These are phyloP conservation scores for Apiotrichum laibachii DNA, from an alignment of 1,284 basidiomycete species.

Conservation along the genomic window DNA sequence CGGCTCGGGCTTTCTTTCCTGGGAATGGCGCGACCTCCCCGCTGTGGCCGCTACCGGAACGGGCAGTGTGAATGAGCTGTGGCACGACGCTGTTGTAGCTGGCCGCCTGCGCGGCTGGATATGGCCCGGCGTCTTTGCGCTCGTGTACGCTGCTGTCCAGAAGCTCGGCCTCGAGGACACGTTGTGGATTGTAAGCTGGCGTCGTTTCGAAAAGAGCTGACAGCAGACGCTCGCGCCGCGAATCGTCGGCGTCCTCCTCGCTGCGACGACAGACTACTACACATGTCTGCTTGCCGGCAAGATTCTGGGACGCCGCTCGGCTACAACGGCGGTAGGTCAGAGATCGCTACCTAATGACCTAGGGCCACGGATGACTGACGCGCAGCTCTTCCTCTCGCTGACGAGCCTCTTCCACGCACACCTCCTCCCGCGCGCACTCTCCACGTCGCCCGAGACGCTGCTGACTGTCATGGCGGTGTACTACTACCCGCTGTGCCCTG, in stretches of 20 bases:
- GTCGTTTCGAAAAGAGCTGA: slow-evolving; percentile 8
- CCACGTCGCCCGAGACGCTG: slow-evolving; percentile 89
- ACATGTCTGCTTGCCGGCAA: slow-evolving; percentile 63
- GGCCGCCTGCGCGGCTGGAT: slow-evolving; percentile 29
- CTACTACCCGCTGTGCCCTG: slow-evolving; percentile 61
- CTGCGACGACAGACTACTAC: slow-evolving; percentile 76
- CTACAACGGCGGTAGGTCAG: slow-evolving; percentile 62
- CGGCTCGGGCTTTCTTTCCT: slow-evolving; percentile 87
- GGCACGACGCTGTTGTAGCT: slow-evolving; percentile 38
- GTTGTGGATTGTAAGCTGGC: slow-evolving; percentile 57
- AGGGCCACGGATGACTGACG: too few species aligned
- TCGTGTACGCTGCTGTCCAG: slow-evolving; percentile 6
- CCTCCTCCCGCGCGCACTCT: slow-evolving; percentile 80
- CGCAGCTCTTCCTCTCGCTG: slow-evolving; percentile 74
- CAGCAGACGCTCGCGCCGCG: slow-evolving; percentile 61
- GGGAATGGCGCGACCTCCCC: slow-evolving; percentile 84
- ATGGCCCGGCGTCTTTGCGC: slow-evolving; percentile 19
- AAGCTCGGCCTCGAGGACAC: slow-evolving; percentile 54
- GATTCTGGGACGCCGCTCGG: slow-evolving; percentile 62
- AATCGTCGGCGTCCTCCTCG: slow-evolving; percentile 73
- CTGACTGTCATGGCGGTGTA: slow-evolving; percentile 74
- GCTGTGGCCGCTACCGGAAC: slow-evolving; percentile 48
- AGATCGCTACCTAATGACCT: neutral
- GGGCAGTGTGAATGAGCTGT: slow-evolving; percentile 49
- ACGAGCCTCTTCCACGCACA: slow-evolving; percentile 84